These are phyloP conservation scores for Volvariella surrecta DNA, from an alignment of 1,284 basidiomycete species.

Conservation along the genomic window DNA sequence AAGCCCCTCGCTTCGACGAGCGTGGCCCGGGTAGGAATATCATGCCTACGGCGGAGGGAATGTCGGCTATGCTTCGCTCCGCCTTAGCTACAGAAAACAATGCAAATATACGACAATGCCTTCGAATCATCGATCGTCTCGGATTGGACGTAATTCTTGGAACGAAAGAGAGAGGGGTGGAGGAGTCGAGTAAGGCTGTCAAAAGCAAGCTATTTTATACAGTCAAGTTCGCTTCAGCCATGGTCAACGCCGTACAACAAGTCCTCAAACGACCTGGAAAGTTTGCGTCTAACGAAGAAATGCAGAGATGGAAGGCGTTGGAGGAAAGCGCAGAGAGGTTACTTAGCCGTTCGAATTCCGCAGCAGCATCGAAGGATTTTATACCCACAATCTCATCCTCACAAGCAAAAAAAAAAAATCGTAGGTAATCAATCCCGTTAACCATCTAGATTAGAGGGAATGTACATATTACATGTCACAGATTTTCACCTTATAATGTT, in stretches of 20 bases:
- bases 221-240: conserved; percentile 26
- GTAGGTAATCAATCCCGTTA: too few relatives aligned
- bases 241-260: conserved; percentile 24
- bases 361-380: conserved; percentile 9
- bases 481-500: conserved; percentile 6
- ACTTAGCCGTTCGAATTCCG: neutral
- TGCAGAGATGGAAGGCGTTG: conserved; percentile 16
- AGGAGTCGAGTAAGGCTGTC: conserved; percentile 16
- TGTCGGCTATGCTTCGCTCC: conserved; percentile 44
- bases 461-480: conserved; percentile 9
- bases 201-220: conserved; percentile 26
- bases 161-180: conserved; percentile 9
- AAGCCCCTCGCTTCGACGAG: conserved; percentile 26
- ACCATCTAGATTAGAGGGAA: conserved; percentile 7
- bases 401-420: too few relatives aligned
- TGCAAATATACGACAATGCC: conserved; percentile 43
- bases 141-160: conserved; percentile 23
- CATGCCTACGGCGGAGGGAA: conserved; percentile 35
- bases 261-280: conserved; percentile 15
- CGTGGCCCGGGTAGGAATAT: conserved; percentile 33
- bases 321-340: conserved; percentile 10
- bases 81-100: conserved; percentile 37
- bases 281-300: conserved; percentile 8
- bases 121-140: conserved; percentile 45
- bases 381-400: conserved; percentile 10